Percentiles rank a stretch among this genome's conserved stretches.
These are phyloP conservation scores for Podila epicladia DNA, from an alignment of 192 early-diverging fungal species.

Conservation along the genomic window DNA sequence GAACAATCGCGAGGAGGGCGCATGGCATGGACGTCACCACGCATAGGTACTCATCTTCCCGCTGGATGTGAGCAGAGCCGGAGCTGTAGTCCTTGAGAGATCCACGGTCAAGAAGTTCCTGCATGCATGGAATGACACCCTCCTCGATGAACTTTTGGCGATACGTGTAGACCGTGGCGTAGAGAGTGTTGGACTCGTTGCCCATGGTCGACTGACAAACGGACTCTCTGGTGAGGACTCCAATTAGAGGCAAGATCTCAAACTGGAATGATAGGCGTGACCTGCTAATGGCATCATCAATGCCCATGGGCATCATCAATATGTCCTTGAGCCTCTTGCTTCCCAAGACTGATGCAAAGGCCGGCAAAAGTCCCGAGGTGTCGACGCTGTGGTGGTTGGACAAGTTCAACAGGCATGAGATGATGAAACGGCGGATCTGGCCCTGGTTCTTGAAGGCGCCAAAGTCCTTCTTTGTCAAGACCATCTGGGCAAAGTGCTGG, in stretches of 20 bases:
- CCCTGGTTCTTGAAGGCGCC: neutral
- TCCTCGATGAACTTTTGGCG: constrained; percentile 18
- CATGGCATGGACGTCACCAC: constrained; percentile 18
- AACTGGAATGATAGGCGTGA: constrained; percentile 43
- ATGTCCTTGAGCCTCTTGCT: constrained; percentile 29
- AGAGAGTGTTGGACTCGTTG: constrained; percentile 33
- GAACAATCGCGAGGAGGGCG: constrained; percentile 42
- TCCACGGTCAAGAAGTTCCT: constrained; percentile 24
- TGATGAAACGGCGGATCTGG: constrained; percentile 23
- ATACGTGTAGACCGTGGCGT: constrained; percentile 35
- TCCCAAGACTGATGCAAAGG: constrained; percentile 16
- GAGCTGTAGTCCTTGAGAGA: constrained; percentile 15
- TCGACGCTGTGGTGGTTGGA: constrained; percentile 43
- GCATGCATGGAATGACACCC: constrained; percentile 40
- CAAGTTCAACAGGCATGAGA: constrained; percentile 40
- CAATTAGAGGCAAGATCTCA: constrained; percentile 52
- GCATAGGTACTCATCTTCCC: constrained; percentile 5
- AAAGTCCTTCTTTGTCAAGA: constrained; percentile 10
- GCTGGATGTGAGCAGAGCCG: neutral
- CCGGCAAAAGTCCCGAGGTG: constrained; percentile 27
- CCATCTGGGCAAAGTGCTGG: constrained; percentile 10
- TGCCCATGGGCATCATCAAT: constrained; percentile 23
- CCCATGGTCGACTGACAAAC: constrained; percentile 47
- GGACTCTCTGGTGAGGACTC: constrained; percentile 42
- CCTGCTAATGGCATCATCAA: constrained; percentile 18